A percentile compares a stretch with the other conserved stretches of the same genome.
Conservation (phyloP, 352 stramenopile genomes). For the Phytopythium mirpurense region DNA sequence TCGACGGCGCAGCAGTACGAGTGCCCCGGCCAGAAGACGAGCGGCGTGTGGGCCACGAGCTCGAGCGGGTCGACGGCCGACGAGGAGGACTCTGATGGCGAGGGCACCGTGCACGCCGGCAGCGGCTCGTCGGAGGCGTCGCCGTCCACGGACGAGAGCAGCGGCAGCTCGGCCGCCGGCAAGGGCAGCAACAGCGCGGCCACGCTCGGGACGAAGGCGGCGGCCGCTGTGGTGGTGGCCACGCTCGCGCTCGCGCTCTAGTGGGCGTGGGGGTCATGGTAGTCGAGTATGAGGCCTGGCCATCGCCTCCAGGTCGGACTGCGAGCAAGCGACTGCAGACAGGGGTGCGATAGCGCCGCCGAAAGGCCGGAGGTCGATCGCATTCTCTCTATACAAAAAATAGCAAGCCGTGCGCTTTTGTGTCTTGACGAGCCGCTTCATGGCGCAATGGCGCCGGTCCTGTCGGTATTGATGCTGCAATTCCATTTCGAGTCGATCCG, state of each 20-base stretch:
- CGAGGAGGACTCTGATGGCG: not conserved
- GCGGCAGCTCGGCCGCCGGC: conserved; percentile 3
- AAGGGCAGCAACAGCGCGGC: conserved; percentile 9
- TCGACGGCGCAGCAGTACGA: conserved; percentile 18
- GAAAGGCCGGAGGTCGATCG: not conserved
- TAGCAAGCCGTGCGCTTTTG: conserved; percentile 1
- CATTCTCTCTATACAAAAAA: not conserved
- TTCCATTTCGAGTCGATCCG: too few relatives aligned
- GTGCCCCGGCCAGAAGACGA: conserved; percentile 33
- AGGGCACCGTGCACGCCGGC: conserved; percentile 6
- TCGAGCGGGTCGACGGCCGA: conserved; percentile 9
- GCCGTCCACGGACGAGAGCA: not conserved
- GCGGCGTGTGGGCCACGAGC: conserved; percentile 31
- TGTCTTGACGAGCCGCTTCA: too few relatives aligned
- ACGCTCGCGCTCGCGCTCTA: conserved; percentile 1
- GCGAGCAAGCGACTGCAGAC: not conserved
- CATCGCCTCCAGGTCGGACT: not conserved
- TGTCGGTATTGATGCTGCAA: too few relatives aligned
- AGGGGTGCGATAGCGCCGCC: not conserved
- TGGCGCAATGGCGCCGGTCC: too few relatives aligned
- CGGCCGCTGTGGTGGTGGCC: conserved; percentile 4
- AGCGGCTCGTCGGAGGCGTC: conserved; percentile 2
- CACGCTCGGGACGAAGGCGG: not conserved
- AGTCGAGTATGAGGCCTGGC: conserved; percentile 2
- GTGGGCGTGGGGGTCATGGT: not conserved